These are phyloP conservation scores for Erigeron philadelphicus DNA, from an alignment of 140 eudicot genomes.

Conservation along the genomic window DNA sequence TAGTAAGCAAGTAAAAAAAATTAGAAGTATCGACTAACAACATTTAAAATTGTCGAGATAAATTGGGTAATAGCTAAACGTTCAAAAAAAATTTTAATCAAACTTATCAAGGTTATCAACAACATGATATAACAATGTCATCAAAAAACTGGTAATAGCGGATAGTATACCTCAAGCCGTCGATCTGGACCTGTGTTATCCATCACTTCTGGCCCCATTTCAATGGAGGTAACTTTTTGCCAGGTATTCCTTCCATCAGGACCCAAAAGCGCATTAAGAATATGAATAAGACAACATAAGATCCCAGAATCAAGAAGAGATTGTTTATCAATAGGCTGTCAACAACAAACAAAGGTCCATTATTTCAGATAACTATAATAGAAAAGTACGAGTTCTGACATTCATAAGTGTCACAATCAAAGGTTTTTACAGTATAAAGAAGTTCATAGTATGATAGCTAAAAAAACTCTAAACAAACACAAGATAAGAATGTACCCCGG, in stretches of 20 bases:
- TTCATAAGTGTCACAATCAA: neutral
- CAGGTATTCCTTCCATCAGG: conserved; percentile 41
- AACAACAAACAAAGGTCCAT: conserved; percentile 21
- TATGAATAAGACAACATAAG: conserved; percentile 76
- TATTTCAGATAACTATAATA: conserved; percentile 9
- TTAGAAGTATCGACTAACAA: neutral
- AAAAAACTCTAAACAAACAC: neutral
- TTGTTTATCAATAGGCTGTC: conserved; percentile 91
- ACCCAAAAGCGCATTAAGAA: conserved; percentile 76
- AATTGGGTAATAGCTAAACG: neutral
- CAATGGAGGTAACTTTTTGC: conserved; percentile 30
- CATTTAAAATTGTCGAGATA: neutral
- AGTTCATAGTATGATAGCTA: neutral
- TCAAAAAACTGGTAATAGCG: neutral
- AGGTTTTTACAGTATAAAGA: neutral
- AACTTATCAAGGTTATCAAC: neutral
- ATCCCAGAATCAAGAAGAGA: conserved; percentile 96
- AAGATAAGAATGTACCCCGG: conserved; percentile 56
- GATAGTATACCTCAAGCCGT: conserved; percentile 65
- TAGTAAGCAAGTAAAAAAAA: neutral
- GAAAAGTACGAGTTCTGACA: neutral
- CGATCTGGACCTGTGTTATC: conserved; percentile 41
- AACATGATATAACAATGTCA: conserved; percentile 1
- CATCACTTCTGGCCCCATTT: conserved; percentile 28
- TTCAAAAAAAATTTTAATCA: neutral